phyloP scores from a whole-genome alignment of 495 filamentous ascomycete genomes.

The Neurospora sp. region DNA sequence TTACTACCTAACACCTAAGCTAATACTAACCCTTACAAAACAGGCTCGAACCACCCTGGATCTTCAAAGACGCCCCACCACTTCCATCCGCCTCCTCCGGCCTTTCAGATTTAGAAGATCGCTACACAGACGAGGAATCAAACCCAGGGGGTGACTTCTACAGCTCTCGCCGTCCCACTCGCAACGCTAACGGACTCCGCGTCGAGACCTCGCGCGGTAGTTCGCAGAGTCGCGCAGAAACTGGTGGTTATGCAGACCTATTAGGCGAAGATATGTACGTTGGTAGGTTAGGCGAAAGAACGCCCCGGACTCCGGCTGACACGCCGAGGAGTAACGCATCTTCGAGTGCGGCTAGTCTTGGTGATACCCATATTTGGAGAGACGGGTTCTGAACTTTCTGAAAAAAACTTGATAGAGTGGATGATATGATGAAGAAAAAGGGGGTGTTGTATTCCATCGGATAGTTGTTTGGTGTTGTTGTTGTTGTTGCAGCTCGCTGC shows the following conservation, averaged over 20 bases:
- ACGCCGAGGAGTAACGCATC: slow-evolving; percentile 10
- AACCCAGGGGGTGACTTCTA: neutral
- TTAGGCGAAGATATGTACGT: neutral
- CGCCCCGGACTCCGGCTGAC: neutral
- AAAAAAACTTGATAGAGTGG: too few relatives aligned
- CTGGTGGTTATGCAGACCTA: neutral
- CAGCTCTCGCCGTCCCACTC: neutral
- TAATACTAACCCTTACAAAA: too few relatives aligned
- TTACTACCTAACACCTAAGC: too few relatives aligned
- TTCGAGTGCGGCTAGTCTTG: slow-evolving; percentile 40
- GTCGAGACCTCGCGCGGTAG: neutral
- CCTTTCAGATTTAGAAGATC: neutral
- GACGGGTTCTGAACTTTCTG: slow-evolving; percentile 10
- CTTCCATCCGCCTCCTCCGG: slow-evolving; percentile 3
- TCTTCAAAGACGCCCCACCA: slow-evolving; percentile 41
- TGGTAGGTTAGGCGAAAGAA: slow-evolving; percentile 7
- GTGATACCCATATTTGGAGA: slow-evolving; percentile 47
- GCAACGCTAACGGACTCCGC: neutral
- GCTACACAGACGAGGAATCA: neutral
- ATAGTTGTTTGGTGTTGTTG: too few relatives aligned
- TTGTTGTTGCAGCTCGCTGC: neutral
- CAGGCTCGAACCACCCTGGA: slow-evolving; percentile 43
- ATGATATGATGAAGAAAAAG: neutral
- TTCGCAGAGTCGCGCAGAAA: neutral
- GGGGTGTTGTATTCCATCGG: neutral